Evolutionary conservation across 225 moss, liverwort and hornwort species (phyloP), one percentile per base, ranked within the genome.

Genomic region (Thuidium tamariscinum): DNA sequence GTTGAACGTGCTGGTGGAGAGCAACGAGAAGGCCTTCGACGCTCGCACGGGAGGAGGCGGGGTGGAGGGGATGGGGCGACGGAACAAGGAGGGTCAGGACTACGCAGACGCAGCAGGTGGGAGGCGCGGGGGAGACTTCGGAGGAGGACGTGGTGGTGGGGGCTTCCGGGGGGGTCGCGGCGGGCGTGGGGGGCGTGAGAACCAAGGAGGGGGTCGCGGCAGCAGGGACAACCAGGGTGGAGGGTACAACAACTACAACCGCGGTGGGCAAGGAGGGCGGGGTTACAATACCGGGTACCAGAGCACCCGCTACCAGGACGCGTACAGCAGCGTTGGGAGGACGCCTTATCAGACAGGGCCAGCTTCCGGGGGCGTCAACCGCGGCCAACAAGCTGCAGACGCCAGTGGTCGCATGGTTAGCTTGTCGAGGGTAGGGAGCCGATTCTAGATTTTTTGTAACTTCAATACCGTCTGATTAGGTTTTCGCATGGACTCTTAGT

Each of bases 221-320:
- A 86, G 77, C 25, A 65, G 88, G 44, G 90, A 86, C 60, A 83
- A 87, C 65, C 92, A 91, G 77, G 95, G 93, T 49, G 95, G 92
- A 32, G 85, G 85, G 8, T 92, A 92, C 69, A 82, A 87, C 85
- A 95, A 95, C 82, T 94, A 92, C 89, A 93, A 96, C 79, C 95
- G 95, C 39, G 88, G 89, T n/a, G 92, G 90, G 19, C 95, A 94
- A 88, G 88, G 86, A 79, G 95, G 95, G 52, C 93, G 97, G 30
- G 95, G 92, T 2, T 94, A 90, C 80, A 93, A 92, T 41, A 90
- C 90, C 27, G 96, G 96, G 20, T 98, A 98, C 82, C 96, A 96
- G 92, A 98, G 98, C 93, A 98, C 96, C 26, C 91, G 97, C 12
- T 98, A 98, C 89, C 97, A 98, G 93, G 97, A 98, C 85, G 96